Percentiles rank a stretch among this genome's conserved stretches.
Conservation (phyloP, 768 basidiomycete genomes). For the Serendipita vermifera region DNA sequence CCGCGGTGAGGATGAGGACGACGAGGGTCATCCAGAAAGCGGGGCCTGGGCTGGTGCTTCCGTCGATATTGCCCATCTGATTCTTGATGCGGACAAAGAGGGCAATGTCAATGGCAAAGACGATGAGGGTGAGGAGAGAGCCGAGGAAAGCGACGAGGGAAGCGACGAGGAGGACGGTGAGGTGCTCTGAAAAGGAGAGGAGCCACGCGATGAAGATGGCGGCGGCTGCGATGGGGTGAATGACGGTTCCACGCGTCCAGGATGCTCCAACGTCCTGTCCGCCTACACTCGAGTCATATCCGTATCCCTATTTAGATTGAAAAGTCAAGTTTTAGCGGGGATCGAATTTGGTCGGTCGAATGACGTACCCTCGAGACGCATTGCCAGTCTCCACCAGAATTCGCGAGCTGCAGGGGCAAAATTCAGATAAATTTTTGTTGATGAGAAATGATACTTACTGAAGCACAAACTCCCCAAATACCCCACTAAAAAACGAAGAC, state of each 20-base stretch:
- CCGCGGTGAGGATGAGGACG: conserved; percentile 45
- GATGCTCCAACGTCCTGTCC: conserved; percentile 1
- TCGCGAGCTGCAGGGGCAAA: not conserved
- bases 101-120: conserved; percentile 66
- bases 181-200: conserved; percentile 42
- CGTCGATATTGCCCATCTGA: conserved; percentile 38
- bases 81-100: conserved; percentile 50
- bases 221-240: conserved; percentile 53
- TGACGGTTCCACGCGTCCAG: conserved; percentile 62
- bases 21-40: conserved; percentile 70
- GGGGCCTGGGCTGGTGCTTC: conserved; percentile 43
- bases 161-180: conserved; percentile 32
- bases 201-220: conserved; percentile 44
- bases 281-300: not conserved
- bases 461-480: not conserved
- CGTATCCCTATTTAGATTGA: not conserved
- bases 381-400: not conserved
- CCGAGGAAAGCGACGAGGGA: conserved; percentile 51
- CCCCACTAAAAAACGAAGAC: conserved; percentile 3
- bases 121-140: conserved; percentile 51
- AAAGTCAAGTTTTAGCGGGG: not conserved
- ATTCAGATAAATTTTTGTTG: not conserved
- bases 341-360: not conserved
- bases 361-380: not conserved
- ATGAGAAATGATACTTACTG: not conserved